Percentiles rank a stretch among this genome's conserved stretches.
Conservation (phyloP, 192 early-diverging fungal species). For the Linnemannia exigua region DNA sequence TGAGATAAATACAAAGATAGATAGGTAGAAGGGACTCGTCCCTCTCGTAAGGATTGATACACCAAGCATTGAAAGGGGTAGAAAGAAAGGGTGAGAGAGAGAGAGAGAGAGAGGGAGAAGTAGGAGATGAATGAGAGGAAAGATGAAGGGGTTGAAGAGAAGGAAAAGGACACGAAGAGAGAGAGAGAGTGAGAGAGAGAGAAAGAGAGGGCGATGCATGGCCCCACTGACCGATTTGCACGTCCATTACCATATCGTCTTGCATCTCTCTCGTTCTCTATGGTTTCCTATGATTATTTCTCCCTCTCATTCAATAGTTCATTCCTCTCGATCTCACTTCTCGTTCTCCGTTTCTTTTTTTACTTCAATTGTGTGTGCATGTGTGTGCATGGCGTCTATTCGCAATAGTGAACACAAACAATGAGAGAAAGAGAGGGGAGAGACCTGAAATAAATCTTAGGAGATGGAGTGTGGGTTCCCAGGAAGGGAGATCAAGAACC, state of each 20-base stretch:
- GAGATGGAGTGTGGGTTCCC: background rate
- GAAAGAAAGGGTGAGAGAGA: background rate
- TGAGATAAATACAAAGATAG: background rate
- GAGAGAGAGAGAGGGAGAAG: background rate
- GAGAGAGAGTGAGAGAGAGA: conserved; percentile 6
- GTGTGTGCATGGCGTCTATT: background rate
- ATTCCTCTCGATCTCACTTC: background rate
- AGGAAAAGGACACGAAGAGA: background rate
- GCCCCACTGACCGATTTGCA: conserved; percentile 5
- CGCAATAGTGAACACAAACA: background rate
- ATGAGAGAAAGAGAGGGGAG: background rate
- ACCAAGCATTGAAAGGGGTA: background rate
- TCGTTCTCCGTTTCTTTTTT: background rate
- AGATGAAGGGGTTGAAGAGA: conserved; percentile 1
- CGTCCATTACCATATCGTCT: background rate
- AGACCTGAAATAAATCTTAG: background rate
- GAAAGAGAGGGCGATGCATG: background rate
- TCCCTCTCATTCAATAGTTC: too few relatives aligned
- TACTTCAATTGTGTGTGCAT: background rate
- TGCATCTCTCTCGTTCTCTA: background rate
- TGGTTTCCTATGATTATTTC: background rate
- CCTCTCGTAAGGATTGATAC: background rate
- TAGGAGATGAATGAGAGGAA: background rate
- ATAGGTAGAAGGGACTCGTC: background rate
- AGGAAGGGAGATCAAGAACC: background rate